Evolutionary conservation across 768 basidiomycete genomes (phyloP).

Genomic region (Tubosaeta sp.): DNA sequence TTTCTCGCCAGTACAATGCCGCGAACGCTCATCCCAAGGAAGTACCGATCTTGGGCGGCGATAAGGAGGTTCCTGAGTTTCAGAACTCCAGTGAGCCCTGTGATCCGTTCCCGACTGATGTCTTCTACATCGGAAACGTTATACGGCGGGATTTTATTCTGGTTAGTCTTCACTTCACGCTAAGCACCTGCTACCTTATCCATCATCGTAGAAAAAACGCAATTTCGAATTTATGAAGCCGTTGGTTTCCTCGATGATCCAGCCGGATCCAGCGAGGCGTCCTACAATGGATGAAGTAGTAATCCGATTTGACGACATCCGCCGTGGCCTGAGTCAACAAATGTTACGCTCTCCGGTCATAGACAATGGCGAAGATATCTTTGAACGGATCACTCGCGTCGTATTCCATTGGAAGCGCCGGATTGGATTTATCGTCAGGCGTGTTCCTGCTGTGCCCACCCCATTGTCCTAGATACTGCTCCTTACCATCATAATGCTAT

Average conservation of each 20-base stretch:
- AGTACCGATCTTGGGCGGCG: conserved; percentile 35
- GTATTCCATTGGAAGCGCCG: conserved; percentile 24
- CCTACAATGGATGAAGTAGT: conserved; percentile 37
- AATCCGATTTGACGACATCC: conserved; percentile 12
- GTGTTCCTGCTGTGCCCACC: no score
- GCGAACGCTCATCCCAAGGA: conserved; percentile 26
- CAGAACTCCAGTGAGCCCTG: no score
- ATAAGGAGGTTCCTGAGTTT: conserved; percentile 42
- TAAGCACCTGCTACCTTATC: not conserved
- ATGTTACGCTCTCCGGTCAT: conserved; percentile 28
- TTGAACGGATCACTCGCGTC: no score
- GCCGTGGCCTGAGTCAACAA: conserved; percentile 1
- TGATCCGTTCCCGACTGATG: no score
- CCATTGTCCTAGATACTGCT: no score
- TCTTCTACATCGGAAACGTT: no score
- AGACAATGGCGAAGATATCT: conserved; percentile 3
- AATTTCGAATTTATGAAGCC: conserved; percentile 29
- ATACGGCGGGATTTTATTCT: conserved; percentile 13
- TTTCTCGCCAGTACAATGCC: conserved; percentile 31
- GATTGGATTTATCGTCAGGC: not conserved
- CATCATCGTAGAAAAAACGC: not conserved
- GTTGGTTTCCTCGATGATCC: conserved; percentile 31
- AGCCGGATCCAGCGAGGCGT: conserved; percentile 31
- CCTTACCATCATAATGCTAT: no score
- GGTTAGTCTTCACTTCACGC: conserved; percentile 11